Evolutionary conservation across 2,329 filamentous ascomycete genomes (phyloP), one percentile per base, ranked within the genome.

Genomic region (Colletotrichum limetticola): DNA sequence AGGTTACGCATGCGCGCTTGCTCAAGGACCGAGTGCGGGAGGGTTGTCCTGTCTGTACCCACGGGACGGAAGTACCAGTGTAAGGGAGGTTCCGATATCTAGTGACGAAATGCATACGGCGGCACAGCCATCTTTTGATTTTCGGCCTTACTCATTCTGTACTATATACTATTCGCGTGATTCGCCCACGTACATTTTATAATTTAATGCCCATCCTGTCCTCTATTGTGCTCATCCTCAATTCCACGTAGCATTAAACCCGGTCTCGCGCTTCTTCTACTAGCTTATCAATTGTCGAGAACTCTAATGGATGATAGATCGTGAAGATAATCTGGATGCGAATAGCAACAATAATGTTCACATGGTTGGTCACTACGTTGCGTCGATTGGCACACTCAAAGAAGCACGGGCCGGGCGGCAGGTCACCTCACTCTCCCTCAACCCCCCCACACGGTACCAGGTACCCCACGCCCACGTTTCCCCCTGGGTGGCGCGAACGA

Each of bases 1-100:
- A 98, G 83, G 95, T 98, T 32, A 97, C 94, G 75, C 94, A 95
- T 79, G 95, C 95, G 52, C 89, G 95, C 75, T 81, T 98, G 67
- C 83, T 98, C 72, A 88, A 91, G 76, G 93, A 95, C 77, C 90
- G 90, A 74, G 87, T 96, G 46, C 84, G 86, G 58, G 88, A 87
- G 9, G 92, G 92, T 0, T 94, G 92, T 82, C 90, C 91, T 0
- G 84, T 92, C 22, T 93, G 91, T 77, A 79, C 66, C 2, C 66
- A 65, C 14, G 59, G 49, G 35, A 52, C 35, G 26, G 66, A 73
- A 8, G 35, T 73, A 35, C 9, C 60, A 7, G 56, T 49, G 22
- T 73, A 62, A 37, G 14, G 24, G 12, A 53, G 42, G n/a, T 26
- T 65, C 19, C 65, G 59, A 62, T 60, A 59, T 1, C 53, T 32